Evolutionary conservation across 352 stramenopile species (phyloP), one percentile per base, ranked within the genome.

Genomic region (Phytophthora rubi): DNA sequence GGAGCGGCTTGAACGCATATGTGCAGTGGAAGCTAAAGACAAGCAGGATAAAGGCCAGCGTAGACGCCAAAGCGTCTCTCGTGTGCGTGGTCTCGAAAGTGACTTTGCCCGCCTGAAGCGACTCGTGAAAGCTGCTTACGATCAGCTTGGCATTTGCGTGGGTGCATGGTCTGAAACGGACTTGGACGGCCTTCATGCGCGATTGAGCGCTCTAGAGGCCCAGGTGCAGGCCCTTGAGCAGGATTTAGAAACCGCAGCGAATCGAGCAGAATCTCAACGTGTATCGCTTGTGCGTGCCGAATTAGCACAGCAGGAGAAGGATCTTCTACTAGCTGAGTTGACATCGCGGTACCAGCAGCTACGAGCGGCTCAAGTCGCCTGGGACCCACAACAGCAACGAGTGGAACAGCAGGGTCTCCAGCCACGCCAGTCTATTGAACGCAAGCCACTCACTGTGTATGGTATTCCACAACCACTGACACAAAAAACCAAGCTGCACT

Each of bases 291-390:
- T 80, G 5, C 78, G 74, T 47, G 65, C 67, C 0, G 70, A 87
- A 23, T 66, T 92, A 48, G 59, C 77, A 28, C 64, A 85, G 16
- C 72, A 83, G 2, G 84, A 92, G 60, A 90, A 89, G 8, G 79
- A 89, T n/a, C 73, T 81, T 7, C 37, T 92, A 42, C 61, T 92
- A 15, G 71, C 68, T 2, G 81, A 88, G 32, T 68, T 92, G 16
- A 89, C 76, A 0, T 70, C 74, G 2, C 78, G 81, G 7, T 86
- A 83, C 59, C 81, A 77, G 5, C 62, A 80, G 8, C 54, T 92
- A 2, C 69, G 71, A 13, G 48, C 52, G 4, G 59, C 59, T 9
- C 59, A 79, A 37, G 53, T 65, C 18, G 64, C 70, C 13, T 66
- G 8, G 65, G 56, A 16, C 53, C 69, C 26, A 37, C 33, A 53